phyloP scores from a whole-genome alignment of 495 filamentous ascomycete species.

The Jackrogersella minutella region DNA sequence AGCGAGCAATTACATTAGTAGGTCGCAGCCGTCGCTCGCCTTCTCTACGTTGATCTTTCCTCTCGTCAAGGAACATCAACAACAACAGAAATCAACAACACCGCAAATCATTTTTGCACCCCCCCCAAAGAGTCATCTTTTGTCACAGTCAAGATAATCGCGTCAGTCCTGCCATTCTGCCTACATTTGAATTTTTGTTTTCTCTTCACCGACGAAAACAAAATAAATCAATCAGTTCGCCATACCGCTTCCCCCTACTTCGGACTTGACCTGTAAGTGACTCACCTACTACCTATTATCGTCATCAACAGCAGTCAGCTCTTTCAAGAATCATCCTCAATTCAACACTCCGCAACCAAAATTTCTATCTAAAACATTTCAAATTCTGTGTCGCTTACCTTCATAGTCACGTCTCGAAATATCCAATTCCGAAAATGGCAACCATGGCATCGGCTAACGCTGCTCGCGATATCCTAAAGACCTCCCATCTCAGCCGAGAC shows the following conservation, averaged over 20 bases:
- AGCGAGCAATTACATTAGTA: slow-evolving; percentile 39
- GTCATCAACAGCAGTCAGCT: background rate
- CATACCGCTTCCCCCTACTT: slow-evolving; percentile 49
- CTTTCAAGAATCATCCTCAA: background rate
- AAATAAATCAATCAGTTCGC: slow-evolving; percentile 48
- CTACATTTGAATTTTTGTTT: slow-evolving; percentile 44
- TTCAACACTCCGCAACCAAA: slow-evolving; percentile 3
- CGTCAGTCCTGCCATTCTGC: slow-evolving; percentile 57
- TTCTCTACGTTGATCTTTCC: slow-evolving; percentile 45
- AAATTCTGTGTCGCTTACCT: slow-evolving; percentile 41
- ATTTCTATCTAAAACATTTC: slow-evolving; percentile 14
- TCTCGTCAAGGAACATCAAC: slow-evolving; percentile 52
- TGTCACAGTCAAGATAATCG: slow-evolving; percentile 63
- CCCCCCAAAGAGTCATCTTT: slow-evolving; percentile 57
- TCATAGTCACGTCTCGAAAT: slow-evolving; percentile 59
- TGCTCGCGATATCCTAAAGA: slow-evolving; percentile 77
- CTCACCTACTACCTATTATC: slow-evolving; percentile 43
- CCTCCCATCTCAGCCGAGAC: slow-evolving; percentile 61
- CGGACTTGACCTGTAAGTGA: slow-evolving; percentile 51
- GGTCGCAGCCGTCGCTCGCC: slow-evolving; percentile 33
- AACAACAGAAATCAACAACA: slow-evolving; percentile 54
- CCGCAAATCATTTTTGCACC: slow-evolving; percentile 49
- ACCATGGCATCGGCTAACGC: slow-evolving; percentile 64
- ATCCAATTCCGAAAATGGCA: slow-evolving; percentile 62
- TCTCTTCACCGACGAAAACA: slow-evolving; percentile 44